phyloP scores from a whole-genome alignment of 2,329 filamentous ascomycete species.

The Tolypocladium paradoxum region DNA sequence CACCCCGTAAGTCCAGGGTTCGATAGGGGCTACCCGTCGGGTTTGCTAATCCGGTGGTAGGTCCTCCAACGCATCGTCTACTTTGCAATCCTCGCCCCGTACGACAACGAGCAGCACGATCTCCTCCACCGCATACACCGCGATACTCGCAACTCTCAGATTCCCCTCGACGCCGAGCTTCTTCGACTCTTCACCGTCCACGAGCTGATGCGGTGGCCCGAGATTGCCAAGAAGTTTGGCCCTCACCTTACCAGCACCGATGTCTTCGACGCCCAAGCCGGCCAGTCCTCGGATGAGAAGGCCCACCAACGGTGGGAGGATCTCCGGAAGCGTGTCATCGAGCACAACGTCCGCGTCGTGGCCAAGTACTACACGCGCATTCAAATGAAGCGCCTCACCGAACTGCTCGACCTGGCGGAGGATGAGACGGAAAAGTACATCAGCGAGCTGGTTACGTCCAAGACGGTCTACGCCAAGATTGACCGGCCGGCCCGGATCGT shows the following conservation, averaged over 20 bases:
- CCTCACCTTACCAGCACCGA: slow-evolving; percentile 81
- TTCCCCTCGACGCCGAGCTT: slow-evolving; percentile 72
- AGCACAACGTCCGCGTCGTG: slow-evolving; percentile 95
- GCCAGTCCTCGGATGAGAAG: slow-evolving; percentile 64
- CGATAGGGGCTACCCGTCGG: not conserved
- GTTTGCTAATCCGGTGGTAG: slow-evolving; percentile 30
- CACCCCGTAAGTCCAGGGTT: slow-evolving; percentile 53
- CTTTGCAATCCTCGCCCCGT: slow-evolving; percentile 90
- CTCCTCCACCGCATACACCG: slow-evolving; percentile 86
- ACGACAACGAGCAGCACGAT: slow-evolving; percentile 98
- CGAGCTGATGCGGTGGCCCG: slow-evolving; percentile 97
- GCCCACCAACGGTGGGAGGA: slow-evolving; percentile 84
- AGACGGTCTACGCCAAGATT: slow-evolving; percentile 97
- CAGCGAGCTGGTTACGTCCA: slow-evolving; percentile 88
- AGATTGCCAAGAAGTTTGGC: slow-evolving; percentile 80
- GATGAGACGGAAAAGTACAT: slow-evolving; percentile 99
- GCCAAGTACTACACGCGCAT: slow-evolving; percentile 99
- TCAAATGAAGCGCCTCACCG: slow-evolving; percentile 78
- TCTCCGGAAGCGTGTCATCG: slow-evolving; percentile 93
- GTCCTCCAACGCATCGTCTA: slow-evolving; percentile 92
- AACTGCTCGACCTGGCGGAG: slow-evolving; percentile 83
- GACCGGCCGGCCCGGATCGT: slow-evolving; percentile 87
- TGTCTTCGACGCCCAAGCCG: slow-evolving; percentile 64
- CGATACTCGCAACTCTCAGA: slow-evolving; percentile 69
- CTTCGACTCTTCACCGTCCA: slow-evolving; percentile 91